Base-by-base conservation (phyloP, 345 rosid genomes). In the Rhodamnia rubescens region DNA sequence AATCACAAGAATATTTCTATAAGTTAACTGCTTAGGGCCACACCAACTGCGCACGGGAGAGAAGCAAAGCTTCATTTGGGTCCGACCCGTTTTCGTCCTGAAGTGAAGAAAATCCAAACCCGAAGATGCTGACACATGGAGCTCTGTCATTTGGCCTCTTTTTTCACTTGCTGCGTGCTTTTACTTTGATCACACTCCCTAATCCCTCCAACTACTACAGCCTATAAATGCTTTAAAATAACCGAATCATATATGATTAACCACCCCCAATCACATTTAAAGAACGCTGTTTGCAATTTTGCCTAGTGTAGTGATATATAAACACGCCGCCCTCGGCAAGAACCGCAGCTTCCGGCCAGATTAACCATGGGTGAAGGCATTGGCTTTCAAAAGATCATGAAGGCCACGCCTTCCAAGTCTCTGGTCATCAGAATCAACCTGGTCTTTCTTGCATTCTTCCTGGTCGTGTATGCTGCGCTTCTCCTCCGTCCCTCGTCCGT, bases 351-450 rank as follows among this genome's bases (percentile, higher is more conserved):
- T 78, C 7, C 54, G 84, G 51, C 50, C 44, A 75, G 7, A 36
- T 4, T 1, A 24, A 78, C 27, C 61, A 82, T 82, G 84, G 58
- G 84, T 27, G 84, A 82, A 42, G 61, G 84, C 26, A 87, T 22
- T 86, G 36, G 32, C 74, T 78, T 85, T 82, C 89, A 87, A 5
- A 92, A 90, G 87, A 89, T 92, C 81, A 87, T 89, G 88, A 97
- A 92, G 90, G 87, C 89, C 87, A 51, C 92, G 84, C 92, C 97
- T 87, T 93, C 98, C 27, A 93, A 91, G 85, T 89, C 96, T 56
- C 53, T 92, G 82, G 84, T 96, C 49, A 92, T 96, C 85, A 91
- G 94, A 81, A 89, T 96, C 89, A 94, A 90, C 87, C 64, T 97
- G 85, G 80, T 91, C 21, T 95, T 94, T 81, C 91, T 96, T 8